Evolutionary conservation across 257 asterid species (phyloP).

Genomic region (Apocynum venetum): DNA sequence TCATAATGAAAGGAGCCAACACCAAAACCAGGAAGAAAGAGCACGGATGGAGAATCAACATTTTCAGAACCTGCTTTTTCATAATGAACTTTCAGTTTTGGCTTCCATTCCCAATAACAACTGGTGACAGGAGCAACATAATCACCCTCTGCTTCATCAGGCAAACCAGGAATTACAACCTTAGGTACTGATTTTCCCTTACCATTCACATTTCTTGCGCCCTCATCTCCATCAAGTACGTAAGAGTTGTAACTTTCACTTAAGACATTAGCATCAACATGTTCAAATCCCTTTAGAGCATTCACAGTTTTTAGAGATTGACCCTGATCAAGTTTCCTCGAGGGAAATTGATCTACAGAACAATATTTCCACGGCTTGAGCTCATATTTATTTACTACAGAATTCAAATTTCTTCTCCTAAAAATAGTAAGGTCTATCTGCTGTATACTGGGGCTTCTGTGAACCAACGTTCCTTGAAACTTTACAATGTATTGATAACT

Average conservation of each 20-base stretch:
- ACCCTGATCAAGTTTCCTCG: conserved; percentile 22
- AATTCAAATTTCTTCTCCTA: conserved; percentile 26
- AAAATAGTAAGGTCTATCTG: conserved; percentile 25
- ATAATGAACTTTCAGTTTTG: conserved; percentile 70
- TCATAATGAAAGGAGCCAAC: conserved; percentile 95
- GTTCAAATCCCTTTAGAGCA: conserved; percentile 34
- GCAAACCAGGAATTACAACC: conserved; percentile 74
- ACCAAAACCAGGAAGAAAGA: conserved; percentile 95
- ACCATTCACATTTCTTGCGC: conserved; percentile 26
- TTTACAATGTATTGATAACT: conserved; percentile 28
- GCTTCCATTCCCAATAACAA: conserved; percentile 85
- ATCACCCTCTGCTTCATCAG: conserved; percentile 49
- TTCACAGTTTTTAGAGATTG: conserved; percentile 21
- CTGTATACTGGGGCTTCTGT: conserved; percentile 23
- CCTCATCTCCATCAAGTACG: conserved; percentile 48
- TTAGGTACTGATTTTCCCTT: conserved; percentile 43
- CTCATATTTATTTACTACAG: conserved; percentile 17
- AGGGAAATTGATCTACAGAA: conserved; percentile 22
- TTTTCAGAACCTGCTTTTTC: conserved; percentile 74
- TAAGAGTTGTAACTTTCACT: conserved; percentile 37
- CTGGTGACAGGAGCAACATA: conserved; percentile 50
- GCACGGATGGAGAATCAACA: conserved; percentile 64
- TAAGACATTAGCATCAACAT: conserved; percentile 35
- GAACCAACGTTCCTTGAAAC: conserved; percentile 22
- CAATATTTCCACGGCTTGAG: conserved; percentile 25